A percentile compares a stretch with the other conserved stretches of the same genome.
Conservation (phyloP, 1,284 basidiomycete genomes). For the Psilocybe mexicana region DNA sequence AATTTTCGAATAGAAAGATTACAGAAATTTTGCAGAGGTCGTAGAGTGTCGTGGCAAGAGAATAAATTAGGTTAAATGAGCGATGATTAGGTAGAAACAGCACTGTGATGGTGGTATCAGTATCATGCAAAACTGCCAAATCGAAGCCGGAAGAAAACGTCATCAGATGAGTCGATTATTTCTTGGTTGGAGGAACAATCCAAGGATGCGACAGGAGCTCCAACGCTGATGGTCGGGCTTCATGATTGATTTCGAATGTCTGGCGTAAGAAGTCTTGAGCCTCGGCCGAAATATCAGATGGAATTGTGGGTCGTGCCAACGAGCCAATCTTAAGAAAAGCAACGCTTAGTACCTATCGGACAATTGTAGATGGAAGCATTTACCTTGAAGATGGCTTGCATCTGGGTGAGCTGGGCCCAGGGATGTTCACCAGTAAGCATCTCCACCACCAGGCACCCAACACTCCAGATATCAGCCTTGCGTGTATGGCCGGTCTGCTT, state of each 20-base stretch:
- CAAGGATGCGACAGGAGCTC: slow-evolving; percentile 79
- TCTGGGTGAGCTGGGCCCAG: slow-evolving; percentile 97
- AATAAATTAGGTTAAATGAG: slow-evolving; percentile 14
- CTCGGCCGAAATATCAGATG: slow-evolving; percentile 85
- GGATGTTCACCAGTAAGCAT: slow-evolving; percentile 99
- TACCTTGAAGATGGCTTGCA: slow-evolving; percentile 98
- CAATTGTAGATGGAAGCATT: slow-evolving; percentile 16
- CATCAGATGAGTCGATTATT: background rate
- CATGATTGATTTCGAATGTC: slow-evolving; percentile 86
- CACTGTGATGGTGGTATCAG: background rate
- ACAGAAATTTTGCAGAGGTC: slow-evolving; percentile 4
- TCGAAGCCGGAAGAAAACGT: background rate
- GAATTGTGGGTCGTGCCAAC: slow-evolving; percentile 79
- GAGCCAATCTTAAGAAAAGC: slow-evolving; percentile 74
- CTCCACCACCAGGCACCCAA: slow-evolving; percentile 96
- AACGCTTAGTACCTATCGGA: background rate
- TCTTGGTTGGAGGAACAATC: slow-evolving; percentile 38
- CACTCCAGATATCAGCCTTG: slow-evolving; percentile 98
- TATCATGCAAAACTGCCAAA: background rate
- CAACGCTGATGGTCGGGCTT: slow-evolving; percentile 78
- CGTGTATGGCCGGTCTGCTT: slow-evolving; percentile 93
- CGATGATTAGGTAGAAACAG: background rate
- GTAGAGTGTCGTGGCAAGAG: slow-evolving; percentile 6
- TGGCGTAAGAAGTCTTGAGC: slow-evolving; percentile 82
- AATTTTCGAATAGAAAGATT: background rate